Evolutionary conservation across 768 basidiomycete species (phyloP), one percentile per base, ranked within the genome.

Genomic region (Austroboletus festivus): DNA sequence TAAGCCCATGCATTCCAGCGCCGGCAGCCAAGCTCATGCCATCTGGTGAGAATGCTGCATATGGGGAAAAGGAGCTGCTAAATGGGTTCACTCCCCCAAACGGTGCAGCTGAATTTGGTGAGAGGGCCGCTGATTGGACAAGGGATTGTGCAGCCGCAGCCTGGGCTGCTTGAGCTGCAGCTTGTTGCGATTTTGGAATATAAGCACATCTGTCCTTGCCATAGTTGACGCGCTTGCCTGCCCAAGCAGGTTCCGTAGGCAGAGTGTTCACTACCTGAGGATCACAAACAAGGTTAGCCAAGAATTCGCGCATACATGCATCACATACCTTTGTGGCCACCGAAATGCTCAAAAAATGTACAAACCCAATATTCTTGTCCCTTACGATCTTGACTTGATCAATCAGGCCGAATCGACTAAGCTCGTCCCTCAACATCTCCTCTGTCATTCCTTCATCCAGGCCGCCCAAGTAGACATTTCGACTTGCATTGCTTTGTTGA

Each of bases 311-410:
- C 35, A 54, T 43, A 53, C 22, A 50, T 9, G 31, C 23, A 16
- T 1, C 16, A 69, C 77, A 9, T 46, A 92, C 92, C 88, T 98
- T 97, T 56, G 89, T 94, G 15, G 96, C 96, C 35, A 90, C 82
- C 19, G 88, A 80, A 65, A 99, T 96, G 67, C 89, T 92, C 62
- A 99, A 74, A 75, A 98, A 98, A 70, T 99, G 96, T 18, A 99
- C 93, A 66, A 99, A 99, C 3, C 94, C 96, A 49, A 98, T 98
- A 62, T 96, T 96, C 79, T 97, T 97, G 74, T 99, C 96, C 52
- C 95, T 74, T 44, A 98, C 96, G 63, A 99, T 97, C 80, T 99
- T 99, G 66, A 99, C 94, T 67, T 98, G 95, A 70, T 99, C 96
- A 60, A 99, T 97, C 23, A 95, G 75, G 19, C 96, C 96, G 62